These are phyloP conservation scores for Ophiorrhiza pumila DNA, from an alignment of 257 asterid genomes.

Conservation along the genomic window DNA sequence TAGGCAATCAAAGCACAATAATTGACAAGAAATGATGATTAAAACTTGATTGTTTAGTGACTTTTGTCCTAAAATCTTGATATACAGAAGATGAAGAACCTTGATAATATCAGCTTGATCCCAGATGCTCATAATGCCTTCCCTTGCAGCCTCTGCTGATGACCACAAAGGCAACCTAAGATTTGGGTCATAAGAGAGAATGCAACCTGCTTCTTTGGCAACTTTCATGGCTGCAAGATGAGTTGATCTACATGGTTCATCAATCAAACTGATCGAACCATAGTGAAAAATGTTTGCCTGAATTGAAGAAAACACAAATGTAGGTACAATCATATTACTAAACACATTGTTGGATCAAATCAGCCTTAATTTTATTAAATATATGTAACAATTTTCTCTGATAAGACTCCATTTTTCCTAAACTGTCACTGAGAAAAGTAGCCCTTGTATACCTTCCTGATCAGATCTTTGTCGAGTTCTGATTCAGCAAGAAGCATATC, in stretches of 20 bases:
- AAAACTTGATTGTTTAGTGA: too few species aligned
- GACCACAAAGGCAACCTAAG: conserved; percentile 48
- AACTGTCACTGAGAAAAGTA: too few species aligned
- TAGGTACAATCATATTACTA: neutral
- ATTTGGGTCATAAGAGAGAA: conserved; percentile 36
- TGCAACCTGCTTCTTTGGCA: conserved; percentile 22
- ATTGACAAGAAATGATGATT: neutral
- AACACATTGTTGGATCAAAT: neutral
- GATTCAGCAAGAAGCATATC: conserved; percentile 40
- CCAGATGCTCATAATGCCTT: conserved; percentile 38
- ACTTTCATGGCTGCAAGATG: conserved; percentile 27
- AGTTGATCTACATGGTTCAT: conserved; percentile 33
- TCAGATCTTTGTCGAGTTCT: conserved; percentile 32
- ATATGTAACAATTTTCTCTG: too few species aligned
- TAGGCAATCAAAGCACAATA: neutral
- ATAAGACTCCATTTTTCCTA: too few species aligned
- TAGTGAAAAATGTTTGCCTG: conserved; percentile 27
- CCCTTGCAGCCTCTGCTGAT: conserved; percentile 29
- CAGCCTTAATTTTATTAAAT: neutral
- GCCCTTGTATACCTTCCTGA: conserved; percentile 25
- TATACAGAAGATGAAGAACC: conserved; percentile 8
- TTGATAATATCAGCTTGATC: conserved; percentile 41
- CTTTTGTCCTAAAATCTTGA: neutral
- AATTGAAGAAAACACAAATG: neutral
- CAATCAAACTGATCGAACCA: conserved; percentile 34